A percentile compares a stretch with the other conserved stretches of the same genome.
These are phyloP conservation scores for Lumnitzera littorea DNA, from an alignment of 345 rosid species.

Conservation along the genomic window DNA sequence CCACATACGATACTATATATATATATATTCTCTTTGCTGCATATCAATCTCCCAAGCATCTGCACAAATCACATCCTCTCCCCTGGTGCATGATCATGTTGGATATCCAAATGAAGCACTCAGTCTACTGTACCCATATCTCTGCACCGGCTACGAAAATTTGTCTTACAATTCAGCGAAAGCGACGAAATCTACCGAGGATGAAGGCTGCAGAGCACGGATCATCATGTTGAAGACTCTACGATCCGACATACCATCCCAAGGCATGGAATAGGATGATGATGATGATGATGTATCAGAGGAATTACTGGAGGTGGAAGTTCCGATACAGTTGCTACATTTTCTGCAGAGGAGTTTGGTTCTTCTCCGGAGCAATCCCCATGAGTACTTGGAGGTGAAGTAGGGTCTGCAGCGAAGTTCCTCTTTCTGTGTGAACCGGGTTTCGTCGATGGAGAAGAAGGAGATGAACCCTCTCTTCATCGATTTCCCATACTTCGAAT, in stretches of 20 bases:
- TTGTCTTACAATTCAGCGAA: not conserved
- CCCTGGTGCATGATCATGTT: too few relatives aligned
- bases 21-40: too few relatives aligned
- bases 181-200: not conserved
- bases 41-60: too few relatives aligned
- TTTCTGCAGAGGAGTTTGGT: constrained; percentile 86
- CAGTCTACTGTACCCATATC: too few relatives aligned
- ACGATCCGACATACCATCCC: constrained; percentile 12
- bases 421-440: constrained; percentile 14
- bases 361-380: constrained; percentile 56
- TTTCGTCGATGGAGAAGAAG: constrained; percentile 21
- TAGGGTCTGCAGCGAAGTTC: constrained; percentile 10
- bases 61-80: too few relatives aligned
- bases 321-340: constrained; percentile 67
- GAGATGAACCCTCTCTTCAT: constrained; percentile 18
- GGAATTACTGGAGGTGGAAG: constrained; percentile 24
- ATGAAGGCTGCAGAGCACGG: constrained; percentile 6
- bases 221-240: constrained; percentile 5
- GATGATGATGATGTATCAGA: constrained; percentile 3
- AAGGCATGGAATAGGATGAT: not conserved
- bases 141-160: too few relatives aligned
- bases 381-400: constrained; percentile 29
- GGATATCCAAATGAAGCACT: too few relatives aligned
- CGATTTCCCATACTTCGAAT: constrained; percentile 17
- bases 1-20: too few relatives aligned